Base-by-base conservation (phyloP, 176 grass and related monocot species). In the Puccinellia tenuiflora region DNA sequence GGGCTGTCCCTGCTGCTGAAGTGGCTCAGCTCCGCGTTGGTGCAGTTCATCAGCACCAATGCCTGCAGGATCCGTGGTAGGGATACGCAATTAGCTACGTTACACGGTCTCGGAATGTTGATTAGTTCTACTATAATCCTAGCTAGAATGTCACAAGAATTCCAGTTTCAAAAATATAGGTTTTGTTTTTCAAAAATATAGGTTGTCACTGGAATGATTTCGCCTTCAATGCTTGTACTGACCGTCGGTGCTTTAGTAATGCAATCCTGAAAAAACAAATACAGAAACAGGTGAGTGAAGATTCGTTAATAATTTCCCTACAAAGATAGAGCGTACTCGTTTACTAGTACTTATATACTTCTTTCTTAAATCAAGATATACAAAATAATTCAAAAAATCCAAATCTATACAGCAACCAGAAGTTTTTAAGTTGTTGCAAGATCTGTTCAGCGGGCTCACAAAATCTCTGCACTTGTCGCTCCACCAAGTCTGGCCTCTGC, bases 1-100 rank as follows among this genome's bases (percentile, higher is more conserved):
- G 89, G 89, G 61, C 86, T 88, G 75, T 91, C 22, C 31, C 45
- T 47, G 79, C 79, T 87, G 10, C 2, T 80, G 47, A 91, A 26
- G 1, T 53, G 22, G 42, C 68, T 46, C 42, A 91, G 30, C 75
- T 84, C 70, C 40, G 69, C 30, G 60, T 87, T 38, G 43, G 42
- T 52, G 52, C 81, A 87, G 5, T 3, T 9, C 33, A 77, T 34
- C 34, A 91, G 26, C 48, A 42, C 76, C 64, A 88, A 10, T 7
- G 64, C 51, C 79, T 87, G 71, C 33, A 34, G 33, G 31, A 5
- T 16, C 10, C 20, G 40, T 38, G 4, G 9, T 2, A 38, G 24
- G 2, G 22, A 22, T 60, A 43, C 38, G 67, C 54, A 59, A 38
- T n/a, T 31, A 67, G 18, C 51, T 9, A 54, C 17, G 33, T 67